These are phyloP conservation scores for Aphanomyces invadans DNA, from an alignment of 352 stramenopile species.

Conservation along the genomic window DNA sequence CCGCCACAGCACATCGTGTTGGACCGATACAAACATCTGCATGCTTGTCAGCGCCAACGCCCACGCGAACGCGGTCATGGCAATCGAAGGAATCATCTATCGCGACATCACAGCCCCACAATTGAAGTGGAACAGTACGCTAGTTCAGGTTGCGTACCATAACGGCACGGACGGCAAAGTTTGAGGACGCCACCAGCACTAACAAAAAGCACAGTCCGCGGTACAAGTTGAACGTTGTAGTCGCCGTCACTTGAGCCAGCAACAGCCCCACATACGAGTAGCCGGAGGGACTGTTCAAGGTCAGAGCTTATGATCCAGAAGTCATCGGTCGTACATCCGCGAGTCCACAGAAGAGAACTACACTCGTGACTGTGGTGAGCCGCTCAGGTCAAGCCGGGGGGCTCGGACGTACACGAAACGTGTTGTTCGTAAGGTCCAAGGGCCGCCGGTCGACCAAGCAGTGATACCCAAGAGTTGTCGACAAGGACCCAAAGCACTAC, in stretches of 20 bases:
- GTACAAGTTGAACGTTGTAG: constrained; percentile 1
- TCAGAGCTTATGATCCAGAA: neutral
- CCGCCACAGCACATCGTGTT: neutral
- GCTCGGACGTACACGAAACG: neutral
- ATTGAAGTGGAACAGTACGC: too few relatives aligned
- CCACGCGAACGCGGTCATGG: neutral
- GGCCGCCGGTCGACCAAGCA: neutral
- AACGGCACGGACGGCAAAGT: neutral
- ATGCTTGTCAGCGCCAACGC: neutral
- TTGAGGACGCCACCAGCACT: neutral
- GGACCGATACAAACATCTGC: neutral
- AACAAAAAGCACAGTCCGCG: constrained; percentile 5
- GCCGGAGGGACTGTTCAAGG: neutral
- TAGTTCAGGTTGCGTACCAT: too few relatives aligned
- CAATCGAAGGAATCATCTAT: neutral
- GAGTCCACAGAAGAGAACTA: neutral
- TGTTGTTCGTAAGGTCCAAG: neutral
- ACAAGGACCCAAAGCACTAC: neutral
- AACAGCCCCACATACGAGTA: neutral
- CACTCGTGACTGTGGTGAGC: too few relatives aligned
- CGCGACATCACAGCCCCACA: neutral
- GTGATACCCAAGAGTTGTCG: constrained; percentile 1
- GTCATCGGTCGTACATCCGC: neutral
- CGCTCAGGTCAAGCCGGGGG: too few relatives aligned
- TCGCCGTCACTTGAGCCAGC: neutral